Base-by-base conservation (phyloP, 768 basidiomycete genomes). In the Thelephora ganbajun region DNA sequence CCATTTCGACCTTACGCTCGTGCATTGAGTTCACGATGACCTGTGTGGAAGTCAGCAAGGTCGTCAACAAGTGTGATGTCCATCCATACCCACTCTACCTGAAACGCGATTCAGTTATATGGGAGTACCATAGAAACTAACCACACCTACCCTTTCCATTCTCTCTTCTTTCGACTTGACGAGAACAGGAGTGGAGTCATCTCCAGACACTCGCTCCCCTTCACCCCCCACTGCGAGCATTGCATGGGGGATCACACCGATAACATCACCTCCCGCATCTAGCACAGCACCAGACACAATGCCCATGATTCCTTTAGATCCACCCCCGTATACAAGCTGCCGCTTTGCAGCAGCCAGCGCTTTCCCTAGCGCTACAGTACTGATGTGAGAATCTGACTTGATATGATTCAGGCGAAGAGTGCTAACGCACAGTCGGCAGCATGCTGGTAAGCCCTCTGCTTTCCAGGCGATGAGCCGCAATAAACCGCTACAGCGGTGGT, bases 1-100 rank as follows among this genome's bases (percentile, higher is more conserved):
- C 91, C 92, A 98, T 96, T 60, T 85, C 79, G 7, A 84, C 71
- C 59, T 97, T 97, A 12, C 93, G 79, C 56, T 92, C 80, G 52
- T 88, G 86, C 85, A 90, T 91, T 0, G 83, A 83, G 50, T 76
- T 67, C 2, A 89, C 86, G 6, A 90, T 61, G 46, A 89, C 68
- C 77, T 83, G 44, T 46, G 7, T 33, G 35, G 3, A 37, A 14
- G 36, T 37, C 2, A 13, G 19, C 19, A 37, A 37, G 19, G 36
- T 19, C 35, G 5, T 3, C n/a, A n/a, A n/a, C n/a, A n/a, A n/a
- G n/a, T n/a, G n/a, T n/a, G n/a, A n/a, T n/a, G n/a, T n/a, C n/a
- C n/a, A n/a, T n/a, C n/a, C n/a, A n/a, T n/a, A n/a, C n/a, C n/a
- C 26, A 22, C 6, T 35, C 19, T 7, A 39, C 6, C 26, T 16